Percentiles rank a stretch among this genome's conserved stretches.
Conservation (phyloP, 768 basidiomycete genomes). For the Tricholoma sp. region DNA sequence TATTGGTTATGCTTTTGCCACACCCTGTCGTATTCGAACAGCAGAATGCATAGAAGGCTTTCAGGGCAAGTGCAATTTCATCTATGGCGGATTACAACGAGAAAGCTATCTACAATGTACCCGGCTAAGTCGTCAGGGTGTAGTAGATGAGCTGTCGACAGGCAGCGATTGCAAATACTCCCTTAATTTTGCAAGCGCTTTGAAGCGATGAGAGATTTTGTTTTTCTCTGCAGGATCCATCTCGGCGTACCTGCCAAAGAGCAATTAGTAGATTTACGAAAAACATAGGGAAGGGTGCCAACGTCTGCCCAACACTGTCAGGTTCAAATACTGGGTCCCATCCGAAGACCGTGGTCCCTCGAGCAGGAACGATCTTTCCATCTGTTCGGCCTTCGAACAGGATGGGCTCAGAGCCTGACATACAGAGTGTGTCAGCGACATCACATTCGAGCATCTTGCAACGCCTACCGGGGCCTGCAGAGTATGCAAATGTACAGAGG, state of each 20-base stretch:
- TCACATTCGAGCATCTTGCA: background rate
- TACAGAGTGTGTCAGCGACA: background rate
- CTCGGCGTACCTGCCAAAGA: slow-evolving; percentile 58
- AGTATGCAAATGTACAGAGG: slow-evolving; percentile 95
- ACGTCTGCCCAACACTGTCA: slow-evolving; percentile 74
- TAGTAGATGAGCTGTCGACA: background rate
- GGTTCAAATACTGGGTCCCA: slow-evolving; percentile 91
- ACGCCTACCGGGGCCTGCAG: slow-evolving; percentile 60
- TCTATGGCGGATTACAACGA: background rate
- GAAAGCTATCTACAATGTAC: background rate
- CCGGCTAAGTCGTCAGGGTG: background rate
- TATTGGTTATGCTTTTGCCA: no score
- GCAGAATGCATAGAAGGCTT: background rate
- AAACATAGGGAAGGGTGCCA: slow-evolving; percentile 17
- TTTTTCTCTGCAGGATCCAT: slow-evolving; percentile 69
- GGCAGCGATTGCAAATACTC: slow-evolving; percentile 38
- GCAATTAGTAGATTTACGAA: slow-evolving; percentile 1
- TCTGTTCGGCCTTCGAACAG: slow-evolving; percentile 79
- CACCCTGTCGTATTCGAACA: no score
- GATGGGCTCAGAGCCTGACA: slow-evolving; percentile 58
- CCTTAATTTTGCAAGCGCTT: slow-evolving; percentile 65
- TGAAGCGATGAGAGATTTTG: slow-evolving; percentile 65
- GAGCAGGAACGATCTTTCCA: slow-evolving; percentile 81
- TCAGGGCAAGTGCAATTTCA: background rate
- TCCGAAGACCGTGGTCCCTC: slow-evolving; percentile 78